Conservation (phyloP, 2,329 filamentous ascomycete genomes). For the Cucurbitaria berberidis region DNA sequence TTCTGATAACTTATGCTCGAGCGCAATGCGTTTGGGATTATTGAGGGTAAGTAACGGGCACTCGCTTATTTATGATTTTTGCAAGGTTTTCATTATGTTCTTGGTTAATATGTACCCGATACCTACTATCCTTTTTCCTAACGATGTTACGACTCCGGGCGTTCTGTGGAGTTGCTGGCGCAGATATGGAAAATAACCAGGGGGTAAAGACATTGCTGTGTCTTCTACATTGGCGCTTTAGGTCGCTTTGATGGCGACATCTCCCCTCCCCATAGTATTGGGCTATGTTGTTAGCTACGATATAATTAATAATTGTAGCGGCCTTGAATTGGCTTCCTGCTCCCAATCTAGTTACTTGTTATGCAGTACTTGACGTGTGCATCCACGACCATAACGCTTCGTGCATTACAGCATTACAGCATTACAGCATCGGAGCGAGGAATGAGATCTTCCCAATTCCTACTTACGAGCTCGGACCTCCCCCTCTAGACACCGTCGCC, state of each 20-base stretch:
- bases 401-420: background rate
- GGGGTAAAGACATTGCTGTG: constrained; percentile 4
- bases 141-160: constrained; percentile 18
- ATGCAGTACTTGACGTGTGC: no score
- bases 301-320: constrained; percentile 26
- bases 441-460: no score
- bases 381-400: no score
- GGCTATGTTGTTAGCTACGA: constrained; percentile 12
- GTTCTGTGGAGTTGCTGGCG: constrained; percentile 13
- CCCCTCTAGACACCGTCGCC: no score
- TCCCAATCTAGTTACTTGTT: background rate
- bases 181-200: constrained; percentile 11
- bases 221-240: constrained; percentile 15
- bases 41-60: background rate
- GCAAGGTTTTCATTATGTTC: constrained; percentile 1
- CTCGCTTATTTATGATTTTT: background rate
- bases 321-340: background rate
- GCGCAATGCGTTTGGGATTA: background rate
- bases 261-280: constrained; percentile 8
- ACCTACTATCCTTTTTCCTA: constrained; percentile 11
- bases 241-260: constrained; percentile 17
- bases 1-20: background rate
- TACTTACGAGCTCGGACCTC: no score
- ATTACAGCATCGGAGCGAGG: background rate
- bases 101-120: constrained; percentile 16